Base-by-base conservation (phyloP, 495 filamentous ascomycete genomes). In the Ramalina peruviana region DNA sequence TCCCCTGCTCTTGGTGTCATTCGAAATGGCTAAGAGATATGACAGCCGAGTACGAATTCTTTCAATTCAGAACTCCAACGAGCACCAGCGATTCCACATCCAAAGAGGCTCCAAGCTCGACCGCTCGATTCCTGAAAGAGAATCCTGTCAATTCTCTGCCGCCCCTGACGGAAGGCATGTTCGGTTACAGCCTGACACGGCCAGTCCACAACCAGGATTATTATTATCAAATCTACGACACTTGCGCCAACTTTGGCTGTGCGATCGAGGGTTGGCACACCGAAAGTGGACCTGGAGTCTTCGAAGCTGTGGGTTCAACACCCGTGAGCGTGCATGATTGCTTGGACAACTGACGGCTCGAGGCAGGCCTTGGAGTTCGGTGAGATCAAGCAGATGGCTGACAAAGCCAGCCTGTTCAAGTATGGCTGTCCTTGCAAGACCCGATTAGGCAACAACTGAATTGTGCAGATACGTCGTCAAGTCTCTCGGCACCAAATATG, bases 201-300 rank as follows among this genome's bases (percentile, higher is more conserved):
- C 86, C 92, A 0, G 76, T 88, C 19, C 87, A 94, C 57, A 96
- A 98, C 56, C 81, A 92, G 64, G 88, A 89, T 17, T 98, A 92
- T 60, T 98, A 86, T 58, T 95, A 98, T 58, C 83, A 82, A 23
- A 79, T 96, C 23, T 96, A 85, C 62, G 78, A 94, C 52, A 74
- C 82, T 0, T 94, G 90, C 65, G 74, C 77, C 51, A 70, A 79
- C 33, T 96, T 98, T 66, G 71, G 76, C 33, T 90, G 88, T 61
- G 73, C 79, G 54, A 81, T 97, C 19, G 92, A 98, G 62, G 87
- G 92, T 11, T 98, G 92, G 92, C 92, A 98, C 65, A 96, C 92
- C 9, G 92, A 98, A 67, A 88, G 81, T 58, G 92, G 92, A 6
- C 92, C 92, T 10, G 92, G 92, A 20, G 92, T 98, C 3, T 97